Base-by-base conservation (phyloP, 2,329 filamentous ascomycete species). In the Pseudogymnoascus sp. region DNA sequence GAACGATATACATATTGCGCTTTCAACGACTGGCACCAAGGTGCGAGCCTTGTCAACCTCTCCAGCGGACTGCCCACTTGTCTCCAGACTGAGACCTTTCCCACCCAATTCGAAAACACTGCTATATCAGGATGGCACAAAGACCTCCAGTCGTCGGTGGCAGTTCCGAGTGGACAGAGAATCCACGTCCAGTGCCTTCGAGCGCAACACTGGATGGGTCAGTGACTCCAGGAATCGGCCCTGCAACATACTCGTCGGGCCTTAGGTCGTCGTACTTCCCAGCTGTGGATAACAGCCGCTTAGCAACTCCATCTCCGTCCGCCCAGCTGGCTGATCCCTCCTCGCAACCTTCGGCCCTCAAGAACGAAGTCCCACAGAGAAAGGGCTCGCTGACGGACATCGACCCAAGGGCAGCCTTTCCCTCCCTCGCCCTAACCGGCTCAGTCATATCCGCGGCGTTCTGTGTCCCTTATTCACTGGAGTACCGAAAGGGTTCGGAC, bases 371-470 rank as follows among this genome's bases (percentile, higher is more conserved):
- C 19, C 60, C 21, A 12, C 59, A 66, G 43, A 66, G 64, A 61
- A 59, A 62, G 52, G 66, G 83, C 68, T 83, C 82, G 37, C 72
- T 86, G 61, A 76, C 78, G 26, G 82, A 86, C 61, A 79, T 85
- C 65, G 72, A 74, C 67, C 72, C 72, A n/a, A 78, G 80, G 68
- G 77, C 79, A 62, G 79, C 78, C 62, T 81, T 84, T 67, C 84
- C 84, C 7, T 79, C 83, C 64, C 73, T 87, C 49, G 76, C 77
- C 31, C 76, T 88, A 60, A 86, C 79, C 65, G 85, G 85, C n/a
- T 86, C 84, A 72, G 81, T 87, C 68, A 86, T 88, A 67, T 87
- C 85, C 2, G 84, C 81, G 19, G 86, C 84, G 16, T 87, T 87
- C 68, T 86, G 81, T 65, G 82, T 85, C 65, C 84, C 85, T 26